Evolutionary conservation across 495 filamentous ascomycete species (phyloP).

Genomic region (Penicillium macrosclerotiorum): DNA sequence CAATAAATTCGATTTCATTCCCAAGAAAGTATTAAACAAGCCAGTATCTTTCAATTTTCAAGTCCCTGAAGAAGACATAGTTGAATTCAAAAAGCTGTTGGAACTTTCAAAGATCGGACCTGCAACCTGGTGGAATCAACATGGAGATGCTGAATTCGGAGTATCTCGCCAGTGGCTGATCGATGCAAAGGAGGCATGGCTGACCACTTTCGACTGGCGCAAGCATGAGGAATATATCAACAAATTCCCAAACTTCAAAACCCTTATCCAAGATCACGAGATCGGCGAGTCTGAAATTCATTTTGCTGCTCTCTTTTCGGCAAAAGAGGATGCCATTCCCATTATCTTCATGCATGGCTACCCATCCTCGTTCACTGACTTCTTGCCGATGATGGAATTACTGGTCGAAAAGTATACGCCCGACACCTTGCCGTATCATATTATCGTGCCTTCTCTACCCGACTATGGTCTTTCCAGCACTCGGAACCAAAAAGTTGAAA

Average conservation of each 20-base stretch:
- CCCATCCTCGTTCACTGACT: slow-evolving; percentile 36
- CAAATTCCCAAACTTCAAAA: slow-evolving; percentile 53
- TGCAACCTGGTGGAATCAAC: slow-evolving; percentile 12
- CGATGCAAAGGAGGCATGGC: slow-evolving; percentile 15
- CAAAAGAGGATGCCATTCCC: slow-evolving; percentile 50
- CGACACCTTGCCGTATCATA: slow-evolving; percentile 52
- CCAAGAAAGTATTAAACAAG: neutral
- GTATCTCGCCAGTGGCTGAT: slow-evolving; percentile 14
- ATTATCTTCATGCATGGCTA: slow-evolving; percentile 52
- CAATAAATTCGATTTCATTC: slow-evolving; percentile 1
- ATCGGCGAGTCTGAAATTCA: slow-evolving; percentile 44
- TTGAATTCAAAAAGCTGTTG: slow-evolving; percentile 7
- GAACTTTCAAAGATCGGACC: slow-evolving; percentile 9
- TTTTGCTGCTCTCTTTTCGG: slow-evolving; percentile 54
- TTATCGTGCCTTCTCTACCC: slow-evolving; percentile 57
- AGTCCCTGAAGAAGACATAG: neutral
- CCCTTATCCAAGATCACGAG: slow-evolving; percentile 33
- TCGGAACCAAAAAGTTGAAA: slow-evolving; percentile 36
- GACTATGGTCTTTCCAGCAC: slow-evolving; percentile 51
- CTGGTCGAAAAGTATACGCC: slow-evolving; percentile 47
- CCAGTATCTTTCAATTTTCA: slow-evolving; percentile 1
- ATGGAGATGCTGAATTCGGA: slow-evolving; percentile 4
- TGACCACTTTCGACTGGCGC: slow-evolving; percentile 28
- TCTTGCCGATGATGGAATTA: slow-evolving; percentile 31
- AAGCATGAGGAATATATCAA: slow-evolving; percentile 52